Conservation (phyloP, 139 green algal species). For the Picochlorum sp. region DNA sequence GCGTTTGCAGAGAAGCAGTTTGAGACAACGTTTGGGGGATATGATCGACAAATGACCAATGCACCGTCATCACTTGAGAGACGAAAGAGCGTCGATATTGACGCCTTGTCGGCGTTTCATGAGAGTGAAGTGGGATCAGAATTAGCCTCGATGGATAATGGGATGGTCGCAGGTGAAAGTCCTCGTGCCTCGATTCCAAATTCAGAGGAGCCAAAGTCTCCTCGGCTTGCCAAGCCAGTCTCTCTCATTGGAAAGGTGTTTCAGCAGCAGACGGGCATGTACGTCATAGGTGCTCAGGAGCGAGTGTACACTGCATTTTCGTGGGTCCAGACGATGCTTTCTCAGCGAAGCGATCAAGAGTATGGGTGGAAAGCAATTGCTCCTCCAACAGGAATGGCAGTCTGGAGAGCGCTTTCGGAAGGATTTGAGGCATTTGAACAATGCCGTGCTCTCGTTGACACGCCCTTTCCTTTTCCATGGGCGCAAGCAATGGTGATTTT, state of each 20-base stretch:
- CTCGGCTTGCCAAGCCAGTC: background rate
- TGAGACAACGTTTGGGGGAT: background rate
- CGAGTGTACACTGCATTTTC: conserved; percentile 13
- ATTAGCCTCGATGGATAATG: too few relatives aligned
- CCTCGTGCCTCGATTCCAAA: too few relatives aligned
- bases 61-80: background rate
- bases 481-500: conserved; percentile 45
- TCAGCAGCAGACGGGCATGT: conserved; percentile 6
- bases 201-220: background rate
- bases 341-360: background rate
- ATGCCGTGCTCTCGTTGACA: conserved; percentile 35
- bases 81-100: background rate
- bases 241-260: background rate
- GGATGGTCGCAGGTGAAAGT: too few relatives aligned
- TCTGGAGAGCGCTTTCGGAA: conserved; percentile 7
- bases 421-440: conserved; percentile 25
- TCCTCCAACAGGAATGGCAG: conserved; percentile 13
- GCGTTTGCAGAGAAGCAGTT: conserved; percentile 2
- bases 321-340: conserved; percentile 20
- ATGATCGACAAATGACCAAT: background rate
- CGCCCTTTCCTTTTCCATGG: conserved; percentile 60
- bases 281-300: conserved; percentile 17
- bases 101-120: background rate
- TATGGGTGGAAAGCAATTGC: conserved; percentile 27
- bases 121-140: too few relatives aligned